Conservation (phyloP, 192 early-diverging fungal species). For the Backusella westeae region DNA sequence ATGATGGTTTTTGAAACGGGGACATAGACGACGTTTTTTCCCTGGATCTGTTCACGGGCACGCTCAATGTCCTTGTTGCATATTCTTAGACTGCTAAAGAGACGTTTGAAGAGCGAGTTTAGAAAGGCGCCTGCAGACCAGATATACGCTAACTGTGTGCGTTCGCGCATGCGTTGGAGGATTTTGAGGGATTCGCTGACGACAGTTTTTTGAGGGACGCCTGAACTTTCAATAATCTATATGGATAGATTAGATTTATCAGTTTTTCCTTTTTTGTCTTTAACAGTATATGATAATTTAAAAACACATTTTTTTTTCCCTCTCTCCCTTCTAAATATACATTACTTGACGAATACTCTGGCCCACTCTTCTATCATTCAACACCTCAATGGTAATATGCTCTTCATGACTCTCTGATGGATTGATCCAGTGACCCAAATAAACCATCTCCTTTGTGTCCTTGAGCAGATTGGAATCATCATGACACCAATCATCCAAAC, state of each 20-base stretch:
- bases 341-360: slow-evolving; percentile 33
- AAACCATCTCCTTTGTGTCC: slow-evolving; percentile 12
- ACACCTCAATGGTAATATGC: slow-evolving; percentile 24
- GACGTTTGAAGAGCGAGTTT: slow-evolving; percentile 25
- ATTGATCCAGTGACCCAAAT: slow-evolving; percentile 30
- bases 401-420: slow-evolving; percentile 31
- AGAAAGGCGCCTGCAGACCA: slow-evolving; percentile 41
- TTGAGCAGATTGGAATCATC: slow-evolving; percentile 34
- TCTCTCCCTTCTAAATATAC: neutral
- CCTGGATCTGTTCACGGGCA: slow-evolving; percentile 28
- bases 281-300: neutral
- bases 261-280: neutral
- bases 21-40: slow-evolving; percentile 37
- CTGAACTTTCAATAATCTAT: slow-evolving; percentile 36
- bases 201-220: slow-evolving; percentile 38
- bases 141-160: slow-evolving; percentile 37
- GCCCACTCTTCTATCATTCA: slow-evolving; percentile 38
- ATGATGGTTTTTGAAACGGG: slow-evolving; percentile 38
- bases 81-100: slow-evolving; percentile 28
- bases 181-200: slow-evolving; percentile 35
- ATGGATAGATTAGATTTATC: neutral
- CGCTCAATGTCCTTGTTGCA: slow-evolving; percentile 24
- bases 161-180: slow-evolving; percentile 32
- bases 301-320: no score
- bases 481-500: slow-evolving; percentile 43